phyloP scores from a whole-genome alignment of 371 early-diverging fungal species.

The Amoeboaphelidium protococcarum region DNA sequence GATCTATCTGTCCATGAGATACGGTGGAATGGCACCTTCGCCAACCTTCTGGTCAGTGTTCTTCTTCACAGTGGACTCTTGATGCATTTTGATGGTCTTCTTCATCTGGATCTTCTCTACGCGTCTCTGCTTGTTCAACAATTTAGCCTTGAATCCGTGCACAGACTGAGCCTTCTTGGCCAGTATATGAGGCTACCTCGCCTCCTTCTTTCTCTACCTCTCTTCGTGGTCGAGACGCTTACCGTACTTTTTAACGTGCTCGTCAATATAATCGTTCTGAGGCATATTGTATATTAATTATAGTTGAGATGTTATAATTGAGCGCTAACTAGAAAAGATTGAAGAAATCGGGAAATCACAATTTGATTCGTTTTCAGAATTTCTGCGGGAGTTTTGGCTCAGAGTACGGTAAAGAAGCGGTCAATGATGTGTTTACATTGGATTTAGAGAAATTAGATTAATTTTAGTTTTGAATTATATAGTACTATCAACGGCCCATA shows the following conservation, averaged over 20 bases:
- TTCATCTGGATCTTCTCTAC: slow-evolving; percentile 99
- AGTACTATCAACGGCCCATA: too few species aligned
- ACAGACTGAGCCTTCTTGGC: slow-evolving; percentile 87
- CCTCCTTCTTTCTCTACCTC: slow-evolving; percentile 89
- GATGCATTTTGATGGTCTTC: slow-evolving; percentile 94
- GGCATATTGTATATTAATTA: slow-evolving; percentile 23
- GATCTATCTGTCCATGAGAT: slow-evolving; percentile 96
- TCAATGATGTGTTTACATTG: too few species aligned
- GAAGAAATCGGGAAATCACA: too few species aligned
- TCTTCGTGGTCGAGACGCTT: slow-evolving; percentile 88
- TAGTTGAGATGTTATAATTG: too few species aligned
- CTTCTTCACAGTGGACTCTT: slow-evolving; percentile 78
- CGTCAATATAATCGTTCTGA: slow-evolving; percentile 99
- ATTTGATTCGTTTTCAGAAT: too few species aligned
- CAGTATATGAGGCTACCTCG: slow-evolving; percentile 69
- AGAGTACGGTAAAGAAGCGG: too few species aligned
- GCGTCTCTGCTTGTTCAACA: slow-evolving; percentile 95
- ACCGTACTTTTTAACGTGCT: slow-evolving; percentile 93
- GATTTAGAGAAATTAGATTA: too few species aligned
- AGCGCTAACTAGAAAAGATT: too few species aligned
- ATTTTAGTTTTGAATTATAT: too few species aligned
- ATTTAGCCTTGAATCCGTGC: slow-evolving; percentile 93
- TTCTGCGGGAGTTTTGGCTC: too few species aligned
- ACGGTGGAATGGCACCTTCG: slow-evolving; percentile 92
- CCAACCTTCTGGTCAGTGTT: slow-evolving; percentile 41